Conservation (phyloP, 169 alveolate genomes). For the Plasmodium cynomolgi region DNA sequence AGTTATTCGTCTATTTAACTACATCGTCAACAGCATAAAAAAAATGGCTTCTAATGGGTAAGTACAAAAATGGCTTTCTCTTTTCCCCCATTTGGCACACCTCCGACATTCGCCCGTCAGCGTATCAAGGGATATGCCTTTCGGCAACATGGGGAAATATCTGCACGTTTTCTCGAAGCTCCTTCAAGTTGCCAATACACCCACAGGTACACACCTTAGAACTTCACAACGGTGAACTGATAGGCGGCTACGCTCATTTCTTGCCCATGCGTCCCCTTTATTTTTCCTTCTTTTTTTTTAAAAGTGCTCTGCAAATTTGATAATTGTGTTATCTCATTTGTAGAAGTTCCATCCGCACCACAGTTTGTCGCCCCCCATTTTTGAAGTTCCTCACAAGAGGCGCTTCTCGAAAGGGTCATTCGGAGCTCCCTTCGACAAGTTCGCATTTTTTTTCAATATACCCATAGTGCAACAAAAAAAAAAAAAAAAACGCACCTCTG, state of each 20-base stretch:
- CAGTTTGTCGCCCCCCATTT: not conserved
- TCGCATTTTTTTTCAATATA: not conserved
- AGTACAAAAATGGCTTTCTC: not conserved
- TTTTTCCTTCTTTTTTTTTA: not conserved
- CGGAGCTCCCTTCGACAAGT: not conserved
- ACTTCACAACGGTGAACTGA: not conserved
- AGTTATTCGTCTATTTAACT: constrained; percentile 51
- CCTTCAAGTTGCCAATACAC: not conserved
- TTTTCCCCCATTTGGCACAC: not conserved
- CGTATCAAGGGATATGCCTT: not conserved
- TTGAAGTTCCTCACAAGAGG: not conserved
- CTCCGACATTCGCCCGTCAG: not conserved
- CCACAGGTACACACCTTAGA: not conserved
- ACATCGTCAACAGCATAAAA: constrained; percentile 26
- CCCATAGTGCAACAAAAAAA: not conserved
- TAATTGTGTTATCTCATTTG: not conserved
- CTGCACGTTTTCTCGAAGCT: not conserved
- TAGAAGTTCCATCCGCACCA: not conserved
- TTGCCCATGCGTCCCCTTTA: not conserved
- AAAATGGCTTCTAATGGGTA: not conserved
- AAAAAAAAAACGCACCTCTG: not conserved
- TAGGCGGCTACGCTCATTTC: not conserved
- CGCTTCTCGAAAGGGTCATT: not conserved
- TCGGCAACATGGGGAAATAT: not conserved
- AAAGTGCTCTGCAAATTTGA: not conserved